Evolutionary conservation across 257 asterid species (phyloP), one percentile per base, ranked within the genome.

Genomic region (Jaltomata sinuosa): DNA sequence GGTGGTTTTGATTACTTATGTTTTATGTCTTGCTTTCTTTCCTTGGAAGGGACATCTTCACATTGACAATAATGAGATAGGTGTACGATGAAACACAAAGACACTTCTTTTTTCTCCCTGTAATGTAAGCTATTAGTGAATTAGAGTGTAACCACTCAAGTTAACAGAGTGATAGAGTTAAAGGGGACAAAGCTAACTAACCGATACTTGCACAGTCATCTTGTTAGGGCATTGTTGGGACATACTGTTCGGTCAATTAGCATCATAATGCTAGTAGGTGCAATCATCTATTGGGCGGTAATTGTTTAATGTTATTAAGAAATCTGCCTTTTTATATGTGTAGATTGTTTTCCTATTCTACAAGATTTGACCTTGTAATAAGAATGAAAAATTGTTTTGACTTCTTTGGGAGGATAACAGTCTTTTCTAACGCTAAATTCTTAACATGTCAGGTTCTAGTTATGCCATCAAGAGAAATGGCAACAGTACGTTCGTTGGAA

Each of bases 401-500:
- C 31, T 71, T 72, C 14, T 72, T 74, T 1, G 36, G 22, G 8
- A 74, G 59, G 57, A 74, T 74, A 72, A 6, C 42, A 42, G 22
- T 45, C 36, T 22, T 47, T 72, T 25, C 59, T 12, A 74, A 74
- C 2, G 5, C 8, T 42, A 72, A 40, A 45, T 47, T 45, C 34
- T 74, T 74, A 12, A 25, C 22, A 74, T 45, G 25, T 1, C 88
- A 96, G 99, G 98, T 94, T 87, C 85, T 94, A 85, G 91, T 93
- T 71, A 93, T 96, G 98, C 99, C 98, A 82, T 92, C 94, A 74
- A 84, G 94, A 88, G 93, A 88, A 89, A 59, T 87, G 68, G 97
- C 94, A 3, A 91, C 91, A 34, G 96, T 90, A 57, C 98, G 94
- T 65, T 92, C 93, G 18, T 87, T 94, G 88, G 95, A 92, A 85